Evolutionary conservation across 2,329 filamentous ascomycete species (phyloP), one percentile per base, ranked within the genome.

Genomic region (Coccinonectria pachysandricola): DNA sequence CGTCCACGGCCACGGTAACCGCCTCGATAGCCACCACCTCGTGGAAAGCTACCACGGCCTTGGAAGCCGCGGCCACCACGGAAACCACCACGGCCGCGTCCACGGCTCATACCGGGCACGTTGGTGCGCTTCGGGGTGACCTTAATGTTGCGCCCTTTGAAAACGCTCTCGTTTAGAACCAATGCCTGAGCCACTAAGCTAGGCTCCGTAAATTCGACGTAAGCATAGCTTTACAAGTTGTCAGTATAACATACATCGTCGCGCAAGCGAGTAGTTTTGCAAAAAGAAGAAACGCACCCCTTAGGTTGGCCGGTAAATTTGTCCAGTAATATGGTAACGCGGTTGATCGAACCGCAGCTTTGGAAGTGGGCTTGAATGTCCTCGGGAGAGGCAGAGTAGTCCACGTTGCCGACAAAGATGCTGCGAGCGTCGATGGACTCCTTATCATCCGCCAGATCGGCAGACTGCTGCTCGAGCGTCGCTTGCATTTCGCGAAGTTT

Each of bases 291-390:
- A 17, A 48, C 79, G 58, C 65, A 94, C 87, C 91, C 91, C 68
- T 98, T 98, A n/a, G 91, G 91, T 65, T 96, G 87, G 39, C 91
- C 91, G 8, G 87, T 94, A 52, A 95, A 96, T 65, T 98, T 98
- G 64, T 98, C 91, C 44, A 98, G 64, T 43, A 98, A 65, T 42
- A 98, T 98, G 2, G 91, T 98, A 33, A 98, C 91, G 35, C 91
- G 80, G 59, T 98, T 98, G 66, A 98, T 98, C 42, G 82, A 85
- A 34, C 91, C 91, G 48, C 86, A 93, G 65, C 79, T 92, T 65
- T 94, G 86, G 63, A 98, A 98, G 53, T 98, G 91, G 33, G 86
- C 84, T 64, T 98, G 91, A 33, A 98, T 48, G 64, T 98, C 91
- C 60, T 98, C 91, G 3, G 91, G 91, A 15, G 86, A 92, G 12